These are phyloP conservation scores for Austroboletus eburneus DNA, from an alignment of 768 basidiomycete genomes.

Conservation along the genomic window DNA sequence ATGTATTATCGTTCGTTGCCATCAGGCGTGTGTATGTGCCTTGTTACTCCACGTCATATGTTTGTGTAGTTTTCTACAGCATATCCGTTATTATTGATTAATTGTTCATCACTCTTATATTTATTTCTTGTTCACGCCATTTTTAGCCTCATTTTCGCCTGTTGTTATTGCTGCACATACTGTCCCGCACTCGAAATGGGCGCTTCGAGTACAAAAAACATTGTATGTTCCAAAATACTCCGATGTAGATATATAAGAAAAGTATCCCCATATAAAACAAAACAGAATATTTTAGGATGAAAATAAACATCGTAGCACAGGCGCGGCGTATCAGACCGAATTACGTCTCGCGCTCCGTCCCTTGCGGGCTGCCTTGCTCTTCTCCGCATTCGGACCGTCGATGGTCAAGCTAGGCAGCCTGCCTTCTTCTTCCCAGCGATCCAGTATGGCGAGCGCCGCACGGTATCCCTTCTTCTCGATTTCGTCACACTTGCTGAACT, in stretches of 20 bases:
- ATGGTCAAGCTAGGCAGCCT: constrained; percentile 73
- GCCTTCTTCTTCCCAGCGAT: constrained; percentile 79
- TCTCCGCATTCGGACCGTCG: constrained; percentile 46
- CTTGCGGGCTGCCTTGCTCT: constrained; percentile 50
- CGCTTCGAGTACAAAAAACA: constrained; percentile 20
- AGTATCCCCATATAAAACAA: no score
- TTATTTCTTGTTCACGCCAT: constrained; percentile 8
- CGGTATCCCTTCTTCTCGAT: constrained; percentile 78
- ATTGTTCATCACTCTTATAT: constrained; percentile 24
- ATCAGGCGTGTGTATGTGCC: constrained; percentile 5
- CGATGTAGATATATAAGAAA: constrained; percentile 21
- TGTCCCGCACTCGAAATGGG: constrained; percentile 10
- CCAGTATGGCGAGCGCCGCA: constrained; percentile 66
- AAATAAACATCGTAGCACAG: neutral
- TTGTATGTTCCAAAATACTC: constrained; percentile 12
- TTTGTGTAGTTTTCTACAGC: constrained; percentile 18
- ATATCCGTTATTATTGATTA: constrained; percentile 37
- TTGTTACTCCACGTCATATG: constrained; percentile 9
- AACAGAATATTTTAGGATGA: no score
- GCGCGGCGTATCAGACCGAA: constrained; percentile 41
- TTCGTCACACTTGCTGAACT: constrained; percentile 87
- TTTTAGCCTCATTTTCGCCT: constrained; percentile 6
- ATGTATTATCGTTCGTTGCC: constrained; percentile 19
- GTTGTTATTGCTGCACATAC: constrained; percentile 17
- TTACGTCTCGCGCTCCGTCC: constrained; percentile 77